A percentile compares a stretch with the other conserved stretches of the same genome.
Evolutionary conservation across 345 rosid genomes (phyloP).

Genomic region (Excoecaria cochinchinensis): DNA sequence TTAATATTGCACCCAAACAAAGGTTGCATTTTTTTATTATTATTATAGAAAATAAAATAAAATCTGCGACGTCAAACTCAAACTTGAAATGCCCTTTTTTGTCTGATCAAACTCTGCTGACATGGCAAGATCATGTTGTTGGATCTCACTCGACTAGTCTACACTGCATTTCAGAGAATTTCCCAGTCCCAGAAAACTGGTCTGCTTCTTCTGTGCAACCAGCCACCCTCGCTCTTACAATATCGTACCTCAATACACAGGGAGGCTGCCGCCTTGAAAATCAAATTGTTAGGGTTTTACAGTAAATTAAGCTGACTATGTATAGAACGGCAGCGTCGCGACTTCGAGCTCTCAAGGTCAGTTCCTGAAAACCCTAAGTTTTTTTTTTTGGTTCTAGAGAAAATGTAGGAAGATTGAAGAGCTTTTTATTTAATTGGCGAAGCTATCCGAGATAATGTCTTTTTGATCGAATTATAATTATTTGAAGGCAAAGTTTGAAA

Average conservation of each 20-base stretch:
- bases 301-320: conserved; percentile 6
- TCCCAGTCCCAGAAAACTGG: background rate
- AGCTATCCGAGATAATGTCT: background rate
- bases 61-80: no score
- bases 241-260: conserved; percentile 2
- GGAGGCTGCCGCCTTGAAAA: background rate
- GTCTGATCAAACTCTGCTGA: background rate
- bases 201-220: background rate
- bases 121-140: background rate
- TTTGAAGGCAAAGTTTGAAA: background rate
- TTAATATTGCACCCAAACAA: no score
- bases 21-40: no score
- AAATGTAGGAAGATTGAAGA: background rate
- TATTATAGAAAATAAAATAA: no score
- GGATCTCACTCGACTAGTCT: background rate
- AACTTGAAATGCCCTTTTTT: no score
- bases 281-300: conserved; percentile 6
- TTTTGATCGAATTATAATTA: background rate
- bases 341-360: conserved; percentile 30
- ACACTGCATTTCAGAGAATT: background rate
- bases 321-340: conserved; percentile 30
- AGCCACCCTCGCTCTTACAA: conserved; percentile 5
- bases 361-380: background rate
- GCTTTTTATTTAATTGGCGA: background rate
- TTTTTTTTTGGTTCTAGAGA: background rate